These are phyloP conservation scores for Aspergillus haitiensis DNA, from an alignment of 495 filamentous ascomycete genomes.

Conservation along the genomic window DNA sequence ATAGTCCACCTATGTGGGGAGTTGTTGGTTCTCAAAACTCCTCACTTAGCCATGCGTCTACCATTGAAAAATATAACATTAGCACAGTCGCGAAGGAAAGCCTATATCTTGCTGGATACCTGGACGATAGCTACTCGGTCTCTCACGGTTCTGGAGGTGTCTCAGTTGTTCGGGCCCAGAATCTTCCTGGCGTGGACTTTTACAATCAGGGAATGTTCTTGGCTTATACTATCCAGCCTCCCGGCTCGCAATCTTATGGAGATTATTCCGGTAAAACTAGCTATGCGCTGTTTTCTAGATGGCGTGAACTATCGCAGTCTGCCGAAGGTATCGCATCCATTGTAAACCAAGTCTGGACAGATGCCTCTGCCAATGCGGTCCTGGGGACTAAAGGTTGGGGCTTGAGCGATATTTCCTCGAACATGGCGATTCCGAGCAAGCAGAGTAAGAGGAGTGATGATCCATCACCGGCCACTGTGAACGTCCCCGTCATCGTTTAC, in stretches of 20 bases:
- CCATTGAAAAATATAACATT: slow-evolving; percentile 3
- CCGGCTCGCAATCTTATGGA: background rate
- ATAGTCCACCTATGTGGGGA: slow-evolving; percentile 9
- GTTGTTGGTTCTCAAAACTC: background rate
- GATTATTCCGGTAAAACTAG: slow-evolving; percentile 13
- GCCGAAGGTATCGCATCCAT: slow-evolving; percentile 24
- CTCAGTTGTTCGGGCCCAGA: slow-evolving; percentile 4
- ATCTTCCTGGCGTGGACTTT: slow-evolving; percentile 24
- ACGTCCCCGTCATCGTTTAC: slow-evolving; percentile 28
- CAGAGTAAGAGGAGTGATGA: background rate
- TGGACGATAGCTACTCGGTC: background rate
- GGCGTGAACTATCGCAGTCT: slow-evolving; percentile 16
- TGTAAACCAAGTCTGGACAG: slow-evolving; percentile 45
- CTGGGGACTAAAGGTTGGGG: slow-evolving; percentile 34
- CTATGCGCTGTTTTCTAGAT: slow-evolving; percentile 12
- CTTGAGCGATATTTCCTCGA: background rate
- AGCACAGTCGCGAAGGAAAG: background rate
- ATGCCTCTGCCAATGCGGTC: slow-evolving; percentile 36
- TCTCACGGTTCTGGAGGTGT: background rate
- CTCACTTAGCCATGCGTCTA: background rate
- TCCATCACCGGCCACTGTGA: background rate
- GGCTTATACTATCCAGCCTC: slow-evolving; percentile 17
- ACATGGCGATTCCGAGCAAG: background rate
- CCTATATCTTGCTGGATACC: slow-evolving; percentile 15
- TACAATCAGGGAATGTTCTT: slow-evolving; percentile 14